Conservation (phyloP, 805 yeast species). For the Isabelozyma rhagii region DNA sequence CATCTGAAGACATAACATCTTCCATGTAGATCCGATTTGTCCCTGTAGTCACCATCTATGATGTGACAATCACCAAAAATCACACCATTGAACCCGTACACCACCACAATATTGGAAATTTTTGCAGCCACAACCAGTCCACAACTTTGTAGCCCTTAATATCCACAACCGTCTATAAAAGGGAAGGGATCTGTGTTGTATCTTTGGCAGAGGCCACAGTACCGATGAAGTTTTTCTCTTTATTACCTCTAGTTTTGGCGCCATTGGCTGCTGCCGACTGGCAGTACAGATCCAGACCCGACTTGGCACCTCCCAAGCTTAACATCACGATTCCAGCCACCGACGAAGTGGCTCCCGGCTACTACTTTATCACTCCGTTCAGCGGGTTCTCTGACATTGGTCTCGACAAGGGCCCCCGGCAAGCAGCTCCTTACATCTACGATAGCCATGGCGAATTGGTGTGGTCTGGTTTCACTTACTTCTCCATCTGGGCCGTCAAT, state of each 20-base stretch:
- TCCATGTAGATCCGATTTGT: too few species aligned
- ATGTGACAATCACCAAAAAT: too few species aligned
- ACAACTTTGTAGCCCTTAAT: too few species aligned
- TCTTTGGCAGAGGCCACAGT: background rate
- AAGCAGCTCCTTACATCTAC: conserved; percentile 34
- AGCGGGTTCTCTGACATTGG: conserved; percentile 16
- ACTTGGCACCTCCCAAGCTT: conserved; percentile 28
- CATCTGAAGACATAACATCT: too few species aligned
- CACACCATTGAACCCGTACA: too few species aligned
- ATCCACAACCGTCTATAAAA: too few species aligned
- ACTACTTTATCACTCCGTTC: conserved; percentile 31
- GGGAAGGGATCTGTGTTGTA: too few species aligned
- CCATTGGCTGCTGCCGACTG: conserved; percentile 19
- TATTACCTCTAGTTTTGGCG: background rate
- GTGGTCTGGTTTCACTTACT: conserved; percentile 34
- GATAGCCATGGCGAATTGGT: conserved; percentile 31
- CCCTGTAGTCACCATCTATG: too few species aligned
- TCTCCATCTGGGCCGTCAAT: conserved; percentile 29
- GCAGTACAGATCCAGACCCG: conserved; percentile 33
- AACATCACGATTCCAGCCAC: conserved; percentile 27
- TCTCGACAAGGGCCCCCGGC: conserved; percentile 19
- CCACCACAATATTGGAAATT: too few species aligned
- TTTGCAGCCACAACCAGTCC: too few species aligned
- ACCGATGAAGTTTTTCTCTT: background rate
- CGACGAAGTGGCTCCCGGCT: conserved; percentile 20